Conservation (phyloP, 1,284 basidiomycete species). For the Boletus mariae region DNA sequence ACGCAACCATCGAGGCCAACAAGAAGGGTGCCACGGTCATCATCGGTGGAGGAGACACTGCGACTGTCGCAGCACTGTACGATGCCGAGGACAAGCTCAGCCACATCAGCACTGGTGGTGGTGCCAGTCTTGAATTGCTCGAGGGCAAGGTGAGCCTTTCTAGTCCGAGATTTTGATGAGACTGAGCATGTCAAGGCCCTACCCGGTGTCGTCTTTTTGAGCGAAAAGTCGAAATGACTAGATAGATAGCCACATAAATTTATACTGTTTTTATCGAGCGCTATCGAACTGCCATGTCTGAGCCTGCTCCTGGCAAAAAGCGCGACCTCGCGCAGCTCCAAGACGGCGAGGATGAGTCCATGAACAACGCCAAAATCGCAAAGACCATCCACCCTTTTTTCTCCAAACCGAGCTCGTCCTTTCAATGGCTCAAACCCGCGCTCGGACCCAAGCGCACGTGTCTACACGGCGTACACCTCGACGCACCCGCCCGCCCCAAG, state of each 20-base stretch:
- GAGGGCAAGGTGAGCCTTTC: conserved; percentile 80
- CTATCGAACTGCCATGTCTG: conserved; percentile 12
- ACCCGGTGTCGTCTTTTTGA: conserved; percentile 28
- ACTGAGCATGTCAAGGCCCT: conserved; percentile 21
- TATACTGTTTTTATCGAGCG: conserved; percentile 19
- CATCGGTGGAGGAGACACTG: conserved; percentile 91
- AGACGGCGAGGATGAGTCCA: conserved; percentile 19
- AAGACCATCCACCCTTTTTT: conserved; percentile 41
- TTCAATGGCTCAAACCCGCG: conserved; percentile 56
- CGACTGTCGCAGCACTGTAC: conserved; percentile 85
- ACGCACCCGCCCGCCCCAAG: conserved; percentile 46
- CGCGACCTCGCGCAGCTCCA: conserved; percentile 16
- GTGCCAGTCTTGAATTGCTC: conserved; percentile 91
- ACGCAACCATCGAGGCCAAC: conserved; percentile 87
- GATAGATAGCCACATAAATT: conserved; percentile 10
- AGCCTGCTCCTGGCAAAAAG: conserved; percentile 12
- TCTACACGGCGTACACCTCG: conserved; percentile 57
- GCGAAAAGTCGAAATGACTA: conserved; percentile 23
- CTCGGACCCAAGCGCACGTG: conserved; percentile 57
- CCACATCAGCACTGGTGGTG: conserved; percentile 97
- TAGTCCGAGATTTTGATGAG: neutral
- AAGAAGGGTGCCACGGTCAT: conserved; percentile 89
- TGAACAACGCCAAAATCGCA: conserved; percentile 18
- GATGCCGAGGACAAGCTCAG: conserved; percentile 84
- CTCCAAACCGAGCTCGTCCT: conserved; percentile 31